A percentile compares a stretch with the other conserved stretches of the same genome.
Evolutionary conservation across 768 basidiomycete genomes (phyloP).

Genomic region (Suillus occidentalis): DNA sequence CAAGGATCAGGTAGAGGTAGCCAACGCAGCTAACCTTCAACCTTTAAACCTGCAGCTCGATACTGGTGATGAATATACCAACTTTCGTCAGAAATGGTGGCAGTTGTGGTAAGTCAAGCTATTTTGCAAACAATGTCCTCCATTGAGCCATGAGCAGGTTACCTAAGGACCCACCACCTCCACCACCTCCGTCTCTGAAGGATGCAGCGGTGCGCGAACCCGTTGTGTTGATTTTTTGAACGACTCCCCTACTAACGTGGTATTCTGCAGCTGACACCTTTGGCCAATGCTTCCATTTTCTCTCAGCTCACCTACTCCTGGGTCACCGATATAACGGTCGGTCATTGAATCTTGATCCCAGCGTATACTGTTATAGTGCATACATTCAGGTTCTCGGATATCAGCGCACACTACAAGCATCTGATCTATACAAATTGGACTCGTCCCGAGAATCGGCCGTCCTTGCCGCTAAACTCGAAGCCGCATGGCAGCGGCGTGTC

Average conservation of each 20-base stretch:
- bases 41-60: slow-evolving; percentile 37
- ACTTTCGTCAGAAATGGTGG: slow-evolving; percentile 51
- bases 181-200: slow-evolving; percentile 53
- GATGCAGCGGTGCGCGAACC: slow-evolving; percentile 45
- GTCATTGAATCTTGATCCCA: not conserved
- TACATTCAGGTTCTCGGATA: slow-evolving; percentile 55
- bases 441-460: slow-evolving; percentile 45
- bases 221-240: not conserved
- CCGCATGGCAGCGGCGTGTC: slow-evolving; percentile 51
- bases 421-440: slow-evolving; percentile 73
- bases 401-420: slow-evolving; percentile 70
- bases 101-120: slow-evolving; percentile 47
- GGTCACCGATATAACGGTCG: slow-evolving; percentile 61
- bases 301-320: slow-evolving; percentile 64
- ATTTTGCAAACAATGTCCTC: not conserved
- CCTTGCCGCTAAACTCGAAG: slow-evolving; percentile 55
- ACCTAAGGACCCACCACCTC: slow-evolving; percentile 58
- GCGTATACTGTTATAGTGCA: not conserved
- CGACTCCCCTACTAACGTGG: not conserved
- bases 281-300: slow-evolving; percentile 56
- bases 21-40: not conserved
- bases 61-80: slow-evolving; percentile 37
- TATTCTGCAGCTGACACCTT: slow-evolving; percentile 48
- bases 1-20: not conserved
- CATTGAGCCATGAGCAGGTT: slow-evolving; percentile 39